A percentile compares a stretch with the other conserved stretches of the same genome.
These are phyloP conservation scores for Fomitopsis schrenkii DNA, from an alignment of 1,284 basidiomycete genomes.

Conservation along the genomic window DNA sequence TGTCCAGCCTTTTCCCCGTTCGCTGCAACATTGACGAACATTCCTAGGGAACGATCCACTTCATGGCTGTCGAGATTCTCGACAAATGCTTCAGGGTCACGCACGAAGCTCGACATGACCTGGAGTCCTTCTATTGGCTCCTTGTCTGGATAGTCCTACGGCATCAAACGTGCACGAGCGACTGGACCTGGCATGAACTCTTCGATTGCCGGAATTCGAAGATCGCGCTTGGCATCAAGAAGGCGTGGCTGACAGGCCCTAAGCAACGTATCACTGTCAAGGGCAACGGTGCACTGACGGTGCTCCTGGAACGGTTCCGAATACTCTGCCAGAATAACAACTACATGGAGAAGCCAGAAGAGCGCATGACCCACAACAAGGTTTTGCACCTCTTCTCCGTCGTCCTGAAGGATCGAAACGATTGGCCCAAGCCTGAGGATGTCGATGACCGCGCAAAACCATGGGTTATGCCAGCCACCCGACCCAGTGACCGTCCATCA, in stretches of 20 bases:
- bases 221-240: not conserved
- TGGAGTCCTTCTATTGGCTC: not conserved
- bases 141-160: not conserved
- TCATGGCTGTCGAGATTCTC: not conserved
- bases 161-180: not conserved
- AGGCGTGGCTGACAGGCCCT: not conserved
- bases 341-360: not conserved
- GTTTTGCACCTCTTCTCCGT: not conserved
- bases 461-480: not conserved
- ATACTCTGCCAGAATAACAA: not conserved
- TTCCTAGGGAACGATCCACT: not conserved
- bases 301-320: not conserved
- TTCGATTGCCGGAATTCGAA: not conserved
- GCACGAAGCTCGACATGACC: not conserved
- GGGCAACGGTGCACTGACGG: not conserved
- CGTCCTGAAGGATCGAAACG: not conserved
- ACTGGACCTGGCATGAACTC: not conserved
- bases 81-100: not conserved
- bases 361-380: not conserved
- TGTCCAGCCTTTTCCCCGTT: not conserved
- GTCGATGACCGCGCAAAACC: not conserved
- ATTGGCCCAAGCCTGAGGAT: not conserved
- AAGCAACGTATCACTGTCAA: not conserved
- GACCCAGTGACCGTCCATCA: not conserved
- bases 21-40: not conserved